Evolutionary conservation across 2,329 filamentous ascomycete genomes (phyloP), one percentile per base, ranked within the genome.

Genomic region (Fusarium aywerte): DNA sequence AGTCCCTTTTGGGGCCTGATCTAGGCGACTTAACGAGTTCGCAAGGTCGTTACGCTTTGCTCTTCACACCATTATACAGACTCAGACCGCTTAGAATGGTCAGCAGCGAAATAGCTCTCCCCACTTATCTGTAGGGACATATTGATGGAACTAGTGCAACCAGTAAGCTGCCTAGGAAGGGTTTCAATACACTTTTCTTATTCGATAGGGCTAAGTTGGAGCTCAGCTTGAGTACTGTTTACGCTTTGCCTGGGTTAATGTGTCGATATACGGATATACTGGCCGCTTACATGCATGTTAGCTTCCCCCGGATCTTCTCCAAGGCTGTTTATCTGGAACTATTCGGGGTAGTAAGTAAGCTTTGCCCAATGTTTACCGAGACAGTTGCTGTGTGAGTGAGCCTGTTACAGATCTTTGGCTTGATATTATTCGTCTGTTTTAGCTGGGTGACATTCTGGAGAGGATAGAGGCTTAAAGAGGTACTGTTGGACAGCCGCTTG

Each of bases 301-400:
- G 39, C 27, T 29, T 13, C 35, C 4, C 11, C 11, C 16, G 11
- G 18, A 35, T 45, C 21, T 43, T 15, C n/a, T 18, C 21, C 21
- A 48, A 35, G 21, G 11, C 16, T 51, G 16, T 47, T 27, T 16
- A 42, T 39, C 45, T 44, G 32, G 25, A 16, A n/a, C 40, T 11
- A 20, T 11, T 48, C 35, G 48, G 56, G n/a, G 18, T 3, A 18
- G 25, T 61, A 27, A 45, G 27, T 45, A 61, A 61, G 39, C 45
- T 38, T 47, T 29, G 29, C 21, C 15, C 11, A 18, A 10, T 20
- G 45, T 39, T 61, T 44, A 61, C 33, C 40, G 58, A 54, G 56
- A 61, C 33, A 48, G 16, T 38, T 48, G 18, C n/a, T 35, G 44
- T 53, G 31, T 44, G 18, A 32, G 31, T 44, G 18, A 32, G 38